Evolutionary conservation across 805 yeast species (phyloP), one percentile per base, ranked within the genome.

Genomic region (Lipomyces spencermartinsiae): DNA sequence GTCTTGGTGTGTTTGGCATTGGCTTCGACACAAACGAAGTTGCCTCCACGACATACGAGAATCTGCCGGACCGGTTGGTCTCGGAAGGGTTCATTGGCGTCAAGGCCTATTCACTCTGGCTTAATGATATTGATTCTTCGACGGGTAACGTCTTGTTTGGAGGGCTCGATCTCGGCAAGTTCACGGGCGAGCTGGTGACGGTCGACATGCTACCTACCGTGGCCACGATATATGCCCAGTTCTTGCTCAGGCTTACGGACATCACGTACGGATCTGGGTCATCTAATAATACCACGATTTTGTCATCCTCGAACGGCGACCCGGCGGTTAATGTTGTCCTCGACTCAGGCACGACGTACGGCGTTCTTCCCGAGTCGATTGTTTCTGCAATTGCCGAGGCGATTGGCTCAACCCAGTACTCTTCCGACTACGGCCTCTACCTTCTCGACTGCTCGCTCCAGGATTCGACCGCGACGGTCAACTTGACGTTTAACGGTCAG

Each of bases 331-430:
- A 78, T 10, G 87, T 85, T 3, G 76, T 85, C 25, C 76, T 87
- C 46, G 90, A 87, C 75, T 81, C 88, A 0, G 88, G 89, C 19
- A 80, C 89, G 10, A 81, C 88, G 4, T 75, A 82, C 39, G 77
- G 86, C 7, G 84, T 83, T 71, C 78, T 86, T 49, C 90, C 90
- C 2, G 51, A 67, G 3, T 65, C 64, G 4, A 71, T 81, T 43
- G 67, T 75, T 49, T 66, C 65, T 8, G 64, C 74, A 8, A 73
- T 84, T 22, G 78, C 75, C 46, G 55, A 64, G 16, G 73, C 78
- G 4, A 70, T 85, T 12, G 82, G 80, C 29, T 25, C 49, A 8
- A 84, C 84, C 8, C 57, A 69, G 2, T 86, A 80, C 74, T 76
- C 81, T 9, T 46, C 63, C 9, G 65, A 73, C 22, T 71, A 79